A percentile compares a stretch with the other conserved stretches of the same genome.
phyloP scores from a whole-genome alignment of 192 early-diverging fungal genomes.

The Chytriomyces confervae region DNA sequence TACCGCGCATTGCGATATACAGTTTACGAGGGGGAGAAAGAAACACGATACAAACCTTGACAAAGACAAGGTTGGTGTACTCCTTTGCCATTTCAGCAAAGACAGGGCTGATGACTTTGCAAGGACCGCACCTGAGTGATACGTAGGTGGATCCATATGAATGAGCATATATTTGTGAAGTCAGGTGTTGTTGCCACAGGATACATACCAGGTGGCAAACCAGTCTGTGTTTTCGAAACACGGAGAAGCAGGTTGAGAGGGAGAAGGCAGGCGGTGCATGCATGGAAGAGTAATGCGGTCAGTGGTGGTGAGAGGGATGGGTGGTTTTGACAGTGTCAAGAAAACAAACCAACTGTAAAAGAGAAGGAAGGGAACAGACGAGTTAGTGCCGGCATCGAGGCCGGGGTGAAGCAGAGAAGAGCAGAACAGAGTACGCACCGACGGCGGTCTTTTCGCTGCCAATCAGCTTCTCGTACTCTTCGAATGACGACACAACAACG shows the following conservation, averaged over 20 bases:
- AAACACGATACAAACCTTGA: conserved; percentile 39
- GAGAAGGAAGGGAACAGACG: too few species aligned
- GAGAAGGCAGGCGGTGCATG: neutral
- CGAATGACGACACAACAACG: neutral
- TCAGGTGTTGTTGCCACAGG: neutral
- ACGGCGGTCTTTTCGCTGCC: conserved; percentile 16
- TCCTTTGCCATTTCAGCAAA: conserved; percentile 47
- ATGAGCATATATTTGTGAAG: neutral
- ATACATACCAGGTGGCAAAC: conserved; percentile 16
- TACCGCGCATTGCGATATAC: too few species aligned
- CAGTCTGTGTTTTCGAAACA: conserved; percentile 1
- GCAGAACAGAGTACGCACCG: neutral
- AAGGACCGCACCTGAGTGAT: conserved; percentile 56
- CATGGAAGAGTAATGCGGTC: neutral
- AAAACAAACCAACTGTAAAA: too few species aligned
- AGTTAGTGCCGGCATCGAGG: conserved; percentile 13
- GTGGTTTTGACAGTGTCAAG: too few species aligned
- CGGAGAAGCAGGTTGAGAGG: neutral
- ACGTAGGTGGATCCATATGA: conserved; percentile 25
- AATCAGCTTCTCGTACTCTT: conserved; percentile 16
- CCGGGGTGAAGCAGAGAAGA: too few species aligned
- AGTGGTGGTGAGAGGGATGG: neutral
- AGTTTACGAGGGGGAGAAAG: neutral
- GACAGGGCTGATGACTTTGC: conserved; percentile 58
- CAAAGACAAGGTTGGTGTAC: conserved; percentile 48